Conservation (phyloP, 257 asterid genomes). For the Apocynum venetum region DNA sequence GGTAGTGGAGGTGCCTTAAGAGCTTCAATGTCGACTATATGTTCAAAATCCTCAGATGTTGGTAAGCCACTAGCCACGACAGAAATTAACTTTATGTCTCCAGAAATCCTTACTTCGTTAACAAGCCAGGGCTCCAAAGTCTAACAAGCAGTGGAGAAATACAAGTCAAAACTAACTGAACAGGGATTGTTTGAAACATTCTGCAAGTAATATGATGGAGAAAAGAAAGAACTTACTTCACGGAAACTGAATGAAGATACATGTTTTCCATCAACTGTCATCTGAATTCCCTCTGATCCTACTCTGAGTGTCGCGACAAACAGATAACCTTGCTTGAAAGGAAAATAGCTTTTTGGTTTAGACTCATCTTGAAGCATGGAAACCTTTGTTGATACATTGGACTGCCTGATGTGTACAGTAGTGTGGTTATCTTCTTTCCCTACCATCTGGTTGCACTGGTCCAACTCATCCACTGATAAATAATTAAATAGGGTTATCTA, state of each 20-base stretch:
- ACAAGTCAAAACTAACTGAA: conserved; percentile 14
- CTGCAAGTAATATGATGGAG: conserved; percentile 6
- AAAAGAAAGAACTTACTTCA: conserved; percentile 52
- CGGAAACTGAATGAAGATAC: conserved; percentile 86
- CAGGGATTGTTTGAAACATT: conserved; percentile 1
- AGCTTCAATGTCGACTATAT: conserved; percentile 61
- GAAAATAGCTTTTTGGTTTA: conserved; percentile 61
- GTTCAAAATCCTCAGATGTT: conserved; percentile 89
- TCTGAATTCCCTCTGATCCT: conserved; percentile 93
- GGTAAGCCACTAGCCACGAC: conserved; percentile 94
- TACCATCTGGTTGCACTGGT: conserved; percentile 68
- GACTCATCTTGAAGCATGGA: conserved; percentile 54
- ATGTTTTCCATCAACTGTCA: conserved; percentile 98
- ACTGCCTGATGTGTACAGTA: conserved; percentile 28
- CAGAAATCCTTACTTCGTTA: conserved; percentile 78
- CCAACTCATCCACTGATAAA: conserved; percentile 84
- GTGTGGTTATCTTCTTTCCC: conserved; percentile 67
- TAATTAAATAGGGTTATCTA: conserved; percentile 21
- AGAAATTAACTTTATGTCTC: conserved; percentile 75
- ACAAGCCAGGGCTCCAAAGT: conserved; percentile 97
- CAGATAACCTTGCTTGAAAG: conserved; percentile 81
- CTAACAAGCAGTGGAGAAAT: conserved; percentile 34
- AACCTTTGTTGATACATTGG: conserved; percentile 38
- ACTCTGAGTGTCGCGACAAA: conserved; percentile 90
- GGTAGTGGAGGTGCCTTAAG: conserved; percentile 69